Conservation (phyloP, 1,139 yeast genomes). For the Blastobotrys aristatus region DNA sequence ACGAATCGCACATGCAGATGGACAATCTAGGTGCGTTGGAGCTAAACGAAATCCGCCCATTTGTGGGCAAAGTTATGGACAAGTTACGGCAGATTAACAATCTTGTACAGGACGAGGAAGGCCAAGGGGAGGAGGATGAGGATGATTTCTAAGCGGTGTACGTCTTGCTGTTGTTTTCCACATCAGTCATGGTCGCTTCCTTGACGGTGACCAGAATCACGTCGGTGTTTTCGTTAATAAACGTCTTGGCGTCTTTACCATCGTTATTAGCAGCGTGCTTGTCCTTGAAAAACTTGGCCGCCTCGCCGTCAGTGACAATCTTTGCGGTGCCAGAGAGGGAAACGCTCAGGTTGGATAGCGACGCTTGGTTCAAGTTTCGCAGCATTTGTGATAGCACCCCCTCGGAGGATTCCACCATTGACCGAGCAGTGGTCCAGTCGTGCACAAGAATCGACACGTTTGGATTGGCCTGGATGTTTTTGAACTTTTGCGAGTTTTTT, state of each 20-base stretch:
- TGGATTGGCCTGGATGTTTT: slow-evolving; percentile 62
- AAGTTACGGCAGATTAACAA: slow-evolving; percentile 55
- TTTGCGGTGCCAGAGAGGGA: slow-evolving; percentile 70
- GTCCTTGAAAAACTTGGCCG: slow-evolving; percentile 51
- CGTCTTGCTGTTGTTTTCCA: slow-evolving; percentile 52
- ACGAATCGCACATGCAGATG: slow-evolving; percentile 77
- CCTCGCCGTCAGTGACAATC: slow-evolving; percentile 44
- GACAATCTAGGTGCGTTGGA: slow-evolving; percentile 81
- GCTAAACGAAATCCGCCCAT: slow-evolving; percentile 82
- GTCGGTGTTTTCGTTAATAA: slow-evolving; percentile 59
- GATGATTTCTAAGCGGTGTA: slow-evolving; percentile 10
- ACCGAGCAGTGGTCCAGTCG: slow-evolving; percentile 72
- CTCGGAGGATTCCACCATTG: slow-evolving; percentile 39
- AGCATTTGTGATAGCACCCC: slow-evolving; percentile 51
- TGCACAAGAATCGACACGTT: slow-evolving; percentile 76
- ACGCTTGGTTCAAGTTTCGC: slow-evolving; percentile 68
- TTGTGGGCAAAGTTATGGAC: slow-evolving; percentile 74
- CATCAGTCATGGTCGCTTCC: slow-evolving; percentile 76
- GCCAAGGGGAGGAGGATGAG: slow-evolving; percentile 18
- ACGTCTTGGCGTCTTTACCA: slow-evolving; percentile 54
- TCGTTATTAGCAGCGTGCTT: slow-evolving; percentile 52
- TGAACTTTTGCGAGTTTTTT: slow-evolving; percentile 61
- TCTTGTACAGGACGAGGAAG: slow-evolving; percentile 31
- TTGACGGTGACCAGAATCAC: slow-evolving; percentile 60
- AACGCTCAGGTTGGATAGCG: slow-evolving; percentile 70